Conservation (phyloP, 257 asterid species). For the Nicotiana tomentosiformis region DNA sequence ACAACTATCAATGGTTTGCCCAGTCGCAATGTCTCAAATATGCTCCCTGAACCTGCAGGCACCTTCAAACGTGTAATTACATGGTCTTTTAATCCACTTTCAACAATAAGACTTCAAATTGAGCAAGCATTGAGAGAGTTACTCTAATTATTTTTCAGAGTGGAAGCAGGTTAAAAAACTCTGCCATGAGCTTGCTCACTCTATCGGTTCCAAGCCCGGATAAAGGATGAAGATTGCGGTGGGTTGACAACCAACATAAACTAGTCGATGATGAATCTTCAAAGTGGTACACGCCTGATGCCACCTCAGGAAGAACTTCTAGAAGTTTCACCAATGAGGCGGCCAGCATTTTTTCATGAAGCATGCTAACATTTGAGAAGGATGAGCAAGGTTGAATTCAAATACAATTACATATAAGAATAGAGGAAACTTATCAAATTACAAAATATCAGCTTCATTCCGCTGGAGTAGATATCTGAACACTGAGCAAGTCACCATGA, state of each 20-base stretch:
- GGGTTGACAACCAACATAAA: too few relatives aligned
- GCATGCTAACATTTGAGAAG: background rate
- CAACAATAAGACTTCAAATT: too few relatives aligned
- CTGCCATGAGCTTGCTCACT: too few relatives aligned
- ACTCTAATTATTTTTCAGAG: too few relatives aligned
- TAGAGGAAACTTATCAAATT: background rate
- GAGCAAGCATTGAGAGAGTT: too few relatives aligned
- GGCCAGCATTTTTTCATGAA: background rate
- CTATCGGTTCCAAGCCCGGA: too few relatives aligned
- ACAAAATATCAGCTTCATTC: background rate
- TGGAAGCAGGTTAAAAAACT: too few relatives aligned
- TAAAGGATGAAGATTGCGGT: too few relatives aligned
- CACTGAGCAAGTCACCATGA: background rate
- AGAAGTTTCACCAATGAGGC: background rate
- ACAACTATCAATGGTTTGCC: slow-evolving; percentile 77
- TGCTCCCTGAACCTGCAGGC: slow-evolving; percentile 85
- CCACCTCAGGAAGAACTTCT: background rate
- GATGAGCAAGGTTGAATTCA: background rate
- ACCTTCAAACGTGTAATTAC: background rate
- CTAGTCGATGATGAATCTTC: too few relatives aligned
- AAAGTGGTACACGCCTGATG: background rate
- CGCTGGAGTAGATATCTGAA: background rate
- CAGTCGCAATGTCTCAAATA: slow-evolving; percentile 71
- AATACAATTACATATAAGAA: too few relatives aligned
- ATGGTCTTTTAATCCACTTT: too few relatives aligned